Base-by-base conservation (phyloP, 306 rosid species). In the Heteromeles arbutifolia region DNA sequence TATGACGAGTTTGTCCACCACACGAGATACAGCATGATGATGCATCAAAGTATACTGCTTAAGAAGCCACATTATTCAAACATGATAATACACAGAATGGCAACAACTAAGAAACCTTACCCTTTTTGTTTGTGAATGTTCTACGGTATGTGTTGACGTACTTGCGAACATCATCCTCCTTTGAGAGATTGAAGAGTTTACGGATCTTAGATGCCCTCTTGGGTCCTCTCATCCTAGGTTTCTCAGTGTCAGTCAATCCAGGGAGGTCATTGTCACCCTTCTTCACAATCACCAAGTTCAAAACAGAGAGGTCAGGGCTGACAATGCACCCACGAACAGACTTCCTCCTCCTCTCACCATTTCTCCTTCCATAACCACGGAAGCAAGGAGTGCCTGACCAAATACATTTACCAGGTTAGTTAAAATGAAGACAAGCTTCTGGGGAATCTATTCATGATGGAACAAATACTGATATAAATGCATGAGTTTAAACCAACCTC, bases 121-220 rank as follows among this genome's bases (percentile, higher is more conserved):
- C 91, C 34, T 83, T 9, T 39, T 87, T 87, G 0, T 82, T 75
- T 31, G 85, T 82, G 75, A 87, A 87, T 37, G 85, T 12, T 44
- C 91, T 79, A 29, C 91, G 91, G 83, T 87, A 87, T 73, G 91
- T 87, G 81, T 87, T 87, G 5, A 87, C 91, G 69, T 87, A 87
- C 81, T 87, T 87, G 11, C 91, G 81, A 28, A 87, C 91, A 80
- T 87, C 91, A 75, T 87, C 91, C 48, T 80, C 91, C 87, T 87
- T 87, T 0, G 91, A 87, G 24, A 87, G 91, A 39, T 85, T 85
- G 79, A 87, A 87, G 57, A 87, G 88, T 32, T 87, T 87, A 11
- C 91, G 84, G 65, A 87, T 87, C 85, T 87, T 87, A 10, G 91
- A 87, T 26, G 91, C 91, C 80, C 91, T 87, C 85, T 87, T 87